phyloP scores from a whole-genome alignment of 495 filamentous ascomycete species.

The Podospora bellae-mahoneyi region DNA sequence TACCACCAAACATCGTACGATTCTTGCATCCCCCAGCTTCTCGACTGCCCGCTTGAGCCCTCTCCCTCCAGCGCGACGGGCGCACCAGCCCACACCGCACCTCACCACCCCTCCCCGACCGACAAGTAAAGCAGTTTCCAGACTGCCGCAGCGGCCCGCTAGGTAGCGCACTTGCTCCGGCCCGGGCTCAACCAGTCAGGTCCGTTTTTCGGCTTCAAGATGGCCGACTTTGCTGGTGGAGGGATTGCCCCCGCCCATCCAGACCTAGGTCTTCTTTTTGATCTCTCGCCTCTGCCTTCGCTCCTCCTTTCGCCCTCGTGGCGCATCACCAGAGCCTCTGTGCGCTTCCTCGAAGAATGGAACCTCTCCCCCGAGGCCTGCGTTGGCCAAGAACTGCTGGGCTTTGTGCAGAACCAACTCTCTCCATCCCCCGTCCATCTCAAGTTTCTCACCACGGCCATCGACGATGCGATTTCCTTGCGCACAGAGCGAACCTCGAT shows the following conservation, averaged over 20 bases:
- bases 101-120: not conserved
- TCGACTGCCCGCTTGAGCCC: not conserved
- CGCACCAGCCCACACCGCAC: not conserved
- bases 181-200: not conserved
- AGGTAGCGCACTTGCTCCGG: too few relatives aligned
- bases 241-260: not conserved
- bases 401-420: conserved; percentile 34
- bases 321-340: conserved; percentile 47
- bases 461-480: conserved; percentile 47
- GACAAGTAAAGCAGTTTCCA: not conserved
- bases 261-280: conserved; percentile 38
- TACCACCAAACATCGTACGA: not conserved
- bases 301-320: conserved; percentile 49
- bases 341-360: conserved; percentile 45
- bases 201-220: not conserved
- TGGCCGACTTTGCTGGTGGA: not conserved
- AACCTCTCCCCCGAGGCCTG: conserved; percentile 38
- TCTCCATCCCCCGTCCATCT: conserved; percentile 37
- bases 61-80: not conserved
- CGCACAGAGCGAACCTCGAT: conserved; percentile 32
- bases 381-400: conserved; percentile 44
- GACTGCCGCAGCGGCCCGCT: conserved; percentile 4
- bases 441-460: conserved; percentile 36
- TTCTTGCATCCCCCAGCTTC: not conserved
- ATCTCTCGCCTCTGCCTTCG: conserved; percentile 48